Evolutionary conservation across 2,329 filamentous ascomycete species (phyloP), one percentile per base, ranked within the genome.

Genomic region (Aspergillus puulaauensis): DNA sequence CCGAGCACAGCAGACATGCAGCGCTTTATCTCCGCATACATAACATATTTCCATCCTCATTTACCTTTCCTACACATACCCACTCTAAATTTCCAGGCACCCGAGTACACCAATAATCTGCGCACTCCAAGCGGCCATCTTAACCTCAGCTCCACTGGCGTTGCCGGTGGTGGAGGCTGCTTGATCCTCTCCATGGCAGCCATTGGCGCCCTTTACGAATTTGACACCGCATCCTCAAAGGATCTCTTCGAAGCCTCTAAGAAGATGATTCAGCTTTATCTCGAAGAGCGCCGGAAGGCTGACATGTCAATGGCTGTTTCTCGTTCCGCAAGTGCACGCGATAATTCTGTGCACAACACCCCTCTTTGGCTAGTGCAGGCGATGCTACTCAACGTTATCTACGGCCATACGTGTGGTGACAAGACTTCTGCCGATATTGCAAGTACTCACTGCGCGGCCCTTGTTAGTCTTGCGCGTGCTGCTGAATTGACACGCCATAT

Each of bases 321-420:
- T 52, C 82, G 83, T 6, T 77, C 81, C 12, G 79, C 75, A 58
- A 77, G 81, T 45, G 71, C 75, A 17, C 76, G 80, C 54, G 88
- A 91, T 58, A 82, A 82, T 50, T 82, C 86, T 15, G 83, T 86
- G 40, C 86, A 91, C 64, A 93, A 85, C 54, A 86, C 93, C 2
- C 93, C 93, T 0, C 82, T 97, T 41, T 98, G 93, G 93, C 82
- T 99, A 24, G 92, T 98, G 15, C 95, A 98, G 75, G 91, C 93
- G 0, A 98, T 98, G 93, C 80, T 98, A 8, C 82, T 99, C 51
- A 98, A 96, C 70, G 90, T 98, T 39, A 90, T 97, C 15, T 98
- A 96, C 71, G 93, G 93, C 14, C 91, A 97, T 73, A 96, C 96
- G 65, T 96, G 92, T 71, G 91, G 90, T 39, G 93, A 98, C 72